These are phyloP conservation scores for Trichosporon sp. DNA, from an alignment of 1,284 basidiomycete genomes.

Conservation along the genomic window DNA sequence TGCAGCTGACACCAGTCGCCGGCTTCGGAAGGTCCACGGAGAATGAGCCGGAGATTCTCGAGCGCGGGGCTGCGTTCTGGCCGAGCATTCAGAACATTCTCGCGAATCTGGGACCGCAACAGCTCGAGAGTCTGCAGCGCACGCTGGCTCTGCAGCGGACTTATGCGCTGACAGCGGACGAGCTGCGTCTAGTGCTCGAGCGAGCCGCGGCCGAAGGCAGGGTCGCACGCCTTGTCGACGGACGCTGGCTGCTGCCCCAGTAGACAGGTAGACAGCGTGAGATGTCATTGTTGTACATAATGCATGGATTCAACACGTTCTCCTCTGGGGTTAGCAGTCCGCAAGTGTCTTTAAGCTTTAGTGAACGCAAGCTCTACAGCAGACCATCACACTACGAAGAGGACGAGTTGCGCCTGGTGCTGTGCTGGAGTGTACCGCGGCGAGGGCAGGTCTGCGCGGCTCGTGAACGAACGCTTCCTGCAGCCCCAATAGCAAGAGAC, in stretches of 20 bases:
- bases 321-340: too few species aligned
- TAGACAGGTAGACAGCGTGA: background rate
- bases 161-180: constrained; percentile 69
- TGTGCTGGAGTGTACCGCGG: background rate
- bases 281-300: background rate
- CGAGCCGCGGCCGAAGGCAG: background rate
- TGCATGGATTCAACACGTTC: too few species aligned
- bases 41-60: background rate
- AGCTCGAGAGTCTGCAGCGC: constrained; percentile 68
- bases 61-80: background rate
- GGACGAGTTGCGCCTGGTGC: constrained; percentile 57
- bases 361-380: constrained; percentile 68
- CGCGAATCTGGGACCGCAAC: constrained; percentile 67
- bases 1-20: background rate
- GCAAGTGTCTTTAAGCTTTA: too few species aligned
- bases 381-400: constrained; percentile 67
- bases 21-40: background rate
- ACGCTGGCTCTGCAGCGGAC: constrained; percentile 72
- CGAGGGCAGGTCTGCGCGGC: background rate
- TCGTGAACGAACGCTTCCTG: background rate
- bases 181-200: constrained; percentile 50
- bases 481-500: background rate
- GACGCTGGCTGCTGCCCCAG: background rate
- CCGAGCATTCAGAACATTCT: constrained; percentile 54
- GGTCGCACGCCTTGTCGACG: background rate